phyloP scores from a whole-genome alignment of 2,329 filamentous ascomycete genomes.

The Hypocreales sp. region DNA sequence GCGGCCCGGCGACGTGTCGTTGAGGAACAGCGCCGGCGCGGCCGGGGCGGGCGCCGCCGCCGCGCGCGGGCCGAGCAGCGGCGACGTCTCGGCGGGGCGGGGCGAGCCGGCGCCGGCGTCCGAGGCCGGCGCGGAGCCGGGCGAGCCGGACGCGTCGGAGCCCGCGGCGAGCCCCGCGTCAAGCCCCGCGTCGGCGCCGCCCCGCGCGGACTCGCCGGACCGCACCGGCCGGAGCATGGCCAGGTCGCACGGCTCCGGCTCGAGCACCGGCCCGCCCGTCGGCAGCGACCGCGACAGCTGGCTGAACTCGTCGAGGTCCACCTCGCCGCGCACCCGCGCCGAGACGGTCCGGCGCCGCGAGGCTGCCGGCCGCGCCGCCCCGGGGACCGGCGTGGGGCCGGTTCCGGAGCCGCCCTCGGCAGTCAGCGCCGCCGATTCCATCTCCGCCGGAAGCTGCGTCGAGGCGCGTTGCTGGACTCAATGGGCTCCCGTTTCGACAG shows the following conservation, averaged over 20 bases:
- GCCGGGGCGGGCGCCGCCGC: neutral
- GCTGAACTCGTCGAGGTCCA: constrained; percentile 8
- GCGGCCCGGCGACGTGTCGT: constrained; percentile 27
- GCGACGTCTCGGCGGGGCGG: constrained; percentile 8
- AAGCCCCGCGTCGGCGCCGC: neutral
- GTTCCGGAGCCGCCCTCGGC: too few relatives aligned
- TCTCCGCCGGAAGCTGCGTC: too few relatives aligned
- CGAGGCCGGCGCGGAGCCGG: neutral
- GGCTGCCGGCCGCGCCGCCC: too few relatives aligned
- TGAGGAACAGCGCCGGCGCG: constrained; percentile 20
- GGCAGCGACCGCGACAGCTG: constrained; percentile 23
- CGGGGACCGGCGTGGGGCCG: too few relatives aligned
- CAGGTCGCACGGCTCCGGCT: constrained; percentile 24
- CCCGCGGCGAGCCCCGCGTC: neutral
- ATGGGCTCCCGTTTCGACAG: too few relatives aligned
- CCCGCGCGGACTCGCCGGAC: constrained; percentile 3
- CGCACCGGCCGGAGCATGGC: constrained; percentile 18
- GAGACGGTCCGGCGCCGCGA: too few relatives aligned
- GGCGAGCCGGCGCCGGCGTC: neutral
- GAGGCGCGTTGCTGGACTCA: too few relatives aligned
- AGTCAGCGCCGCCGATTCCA: too few relatives aligned
- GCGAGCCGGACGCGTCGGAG: neutral
- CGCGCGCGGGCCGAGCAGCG: constrained; percentile 9
- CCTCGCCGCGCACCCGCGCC: too few relatives aligned
- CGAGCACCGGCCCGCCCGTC: constrained; percentile 20